These are phyloP conservation scores for Plasmodium relictum DNA, from an alignment of 169 alveolate species.

Conservation along the genomic window DNA sequence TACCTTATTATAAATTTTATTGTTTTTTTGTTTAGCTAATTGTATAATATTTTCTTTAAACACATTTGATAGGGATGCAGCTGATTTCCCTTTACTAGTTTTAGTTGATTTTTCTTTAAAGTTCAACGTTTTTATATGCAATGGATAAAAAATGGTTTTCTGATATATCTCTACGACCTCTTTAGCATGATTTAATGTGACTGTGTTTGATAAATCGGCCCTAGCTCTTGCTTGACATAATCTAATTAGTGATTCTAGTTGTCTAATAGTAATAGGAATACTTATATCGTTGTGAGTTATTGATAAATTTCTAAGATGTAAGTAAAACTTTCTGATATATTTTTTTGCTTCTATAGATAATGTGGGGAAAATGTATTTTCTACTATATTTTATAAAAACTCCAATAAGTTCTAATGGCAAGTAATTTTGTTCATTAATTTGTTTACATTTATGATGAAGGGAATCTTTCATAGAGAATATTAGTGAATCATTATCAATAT, in stretches of 20 bases:
- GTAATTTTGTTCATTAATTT: slow-evolving; percentile 41
- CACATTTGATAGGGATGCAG: slow-evolving; percentile 19
- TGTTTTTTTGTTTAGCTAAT: slow-evolving; percentile 12
- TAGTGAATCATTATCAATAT: background rate
- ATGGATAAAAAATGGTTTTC: slow-evolving; percentile 78
- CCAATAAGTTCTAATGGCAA: slow-evolving; percentile 56
- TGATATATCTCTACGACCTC: slow-evolving; percentile 83
- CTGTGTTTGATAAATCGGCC: slow-evolving; percentile 80
- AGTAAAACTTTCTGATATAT: slow-evolving; percentile 49
- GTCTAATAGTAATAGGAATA: slow-evolving; percentile 89
- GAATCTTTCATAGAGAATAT: slow-evolving; percentile 25
- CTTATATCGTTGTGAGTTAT: slow-evolving; percentile 72
- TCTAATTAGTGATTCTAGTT: slow-evolving; percentile 92
- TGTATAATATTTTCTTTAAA: slow-evolving; percentile 54
- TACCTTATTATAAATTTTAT: slow-evolving; percentile 62
- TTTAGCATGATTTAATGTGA: slow-evolving; percentile 79
- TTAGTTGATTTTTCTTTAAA: slow-evolving; percentile 28
- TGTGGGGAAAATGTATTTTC: slow-evolving; percentile 41
- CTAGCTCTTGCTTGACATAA: slow-evolving; percentile 94
- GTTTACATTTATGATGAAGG: slow-evolving; percentile 51
- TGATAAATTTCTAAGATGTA: slow-evolving; percentile 55
- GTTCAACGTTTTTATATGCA: slow-evolving; percentile 33
- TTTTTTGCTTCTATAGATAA: slow-evolving; percentile 62
- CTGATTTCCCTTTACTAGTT: slow-evolving; percentile 37
- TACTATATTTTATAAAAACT: slow-evolving; percentile 28